Evolutionary conservation across 345 rosid genomes (phyloP).

Genomic region (Linum lewisii): DNA sequence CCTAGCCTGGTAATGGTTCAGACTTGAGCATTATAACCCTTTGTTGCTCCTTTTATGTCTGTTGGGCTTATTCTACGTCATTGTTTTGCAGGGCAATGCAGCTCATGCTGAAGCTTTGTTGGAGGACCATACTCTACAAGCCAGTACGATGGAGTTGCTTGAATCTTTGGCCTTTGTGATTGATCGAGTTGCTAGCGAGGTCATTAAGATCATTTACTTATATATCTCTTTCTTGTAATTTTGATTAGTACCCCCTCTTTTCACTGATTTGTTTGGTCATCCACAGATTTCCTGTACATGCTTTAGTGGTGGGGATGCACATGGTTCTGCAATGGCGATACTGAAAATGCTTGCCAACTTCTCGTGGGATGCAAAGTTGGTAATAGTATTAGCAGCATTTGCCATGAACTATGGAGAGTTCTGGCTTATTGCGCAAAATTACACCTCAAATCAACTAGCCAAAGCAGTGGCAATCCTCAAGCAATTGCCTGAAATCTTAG

Average conservation of each 20-base stretch:
- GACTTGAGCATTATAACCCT: background rate
- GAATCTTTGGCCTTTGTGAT: conserved; percentile 45
- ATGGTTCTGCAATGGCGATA: background rate
- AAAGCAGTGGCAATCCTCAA: conserved; percentile 5
- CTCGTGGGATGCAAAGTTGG: conserved; percentile 5
- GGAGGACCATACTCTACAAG: conserved; percentile 33
- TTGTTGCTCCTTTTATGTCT: background rate
- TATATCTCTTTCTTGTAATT: conserved; percentile 2
- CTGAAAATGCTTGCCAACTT: background rate
- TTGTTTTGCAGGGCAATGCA: conserved; percentile 11
- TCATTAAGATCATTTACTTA: conserved; percentile 1
- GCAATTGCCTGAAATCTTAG: background rate
- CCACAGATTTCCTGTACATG: conserved; percentile 3
- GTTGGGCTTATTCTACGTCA: background rate
- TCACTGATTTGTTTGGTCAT: background rate
- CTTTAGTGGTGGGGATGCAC: background rate
- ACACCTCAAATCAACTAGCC: background rate
- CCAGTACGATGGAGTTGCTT: conserved; percentile 16
- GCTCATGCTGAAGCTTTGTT: conserved; percentile 11
- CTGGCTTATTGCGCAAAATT: conserved; percentile 2
- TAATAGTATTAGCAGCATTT: background rate
- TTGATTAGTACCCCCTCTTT: background rate
- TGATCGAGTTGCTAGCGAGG: conserved; percentile 64
- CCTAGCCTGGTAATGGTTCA: conserved; percentile 20
- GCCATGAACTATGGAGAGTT: conserved; percentile 5